Evolutionary conservation across 345 rosid species (phyloP), one percentile per base, ranked within the genome.

Genomic region (Salix brachista): DNA sequence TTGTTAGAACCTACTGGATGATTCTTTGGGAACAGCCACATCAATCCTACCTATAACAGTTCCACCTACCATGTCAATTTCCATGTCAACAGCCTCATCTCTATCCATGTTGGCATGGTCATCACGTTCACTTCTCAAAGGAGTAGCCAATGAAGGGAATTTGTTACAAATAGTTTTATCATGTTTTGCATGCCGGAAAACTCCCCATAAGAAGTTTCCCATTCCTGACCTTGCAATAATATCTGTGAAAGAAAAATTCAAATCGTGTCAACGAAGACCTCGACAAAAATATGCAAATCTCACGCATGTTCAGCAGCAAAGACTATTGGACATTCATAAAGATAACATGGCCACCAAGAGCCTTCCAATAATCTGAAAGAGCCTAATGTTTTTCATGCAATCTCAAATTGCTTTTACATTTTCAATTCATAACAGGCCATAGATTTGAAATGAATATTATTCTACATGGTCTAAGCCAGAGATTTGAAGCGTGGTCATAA

Each of bases 151-250:
- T 19, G 77, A 7, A 61, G 69, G 25, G 32, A 65, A 58, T 50
- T 79, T 72, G 39, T 71, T 60, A 46, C 58, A 56, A 75, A 69
- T 77, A 62, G 23, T 12, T 68, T 78, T 78, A 66, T 42, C 64
- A 18, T 70, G 21, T 69, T 82, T 78, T 3, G 25, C 74, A 25
- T 28, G 26, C 30, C 65, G 70, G 74, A 85, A 86, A 10, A 86
- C 37, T 67, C 91, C 93, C 83, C 88, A 83, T 48, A 88, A 70
- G 77, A 88, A 89, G 67, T 34, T 37, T 11, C 80, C 42, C 9
- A 48, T 58, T 30, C 68, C 48, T 36, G 39, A 69, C 67, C 83
- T 80, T 61, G 72, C 75, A 72, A 70, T 58, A 73, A 85, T 5
- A 66, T 69, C 87, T 85, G 72, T 39, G 19, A 77, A 41, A 71